Base-by-base conservation (phyloP, 2,329 filamentous ascomycete genomes). In the Venturiaceae sp. region DNA sequence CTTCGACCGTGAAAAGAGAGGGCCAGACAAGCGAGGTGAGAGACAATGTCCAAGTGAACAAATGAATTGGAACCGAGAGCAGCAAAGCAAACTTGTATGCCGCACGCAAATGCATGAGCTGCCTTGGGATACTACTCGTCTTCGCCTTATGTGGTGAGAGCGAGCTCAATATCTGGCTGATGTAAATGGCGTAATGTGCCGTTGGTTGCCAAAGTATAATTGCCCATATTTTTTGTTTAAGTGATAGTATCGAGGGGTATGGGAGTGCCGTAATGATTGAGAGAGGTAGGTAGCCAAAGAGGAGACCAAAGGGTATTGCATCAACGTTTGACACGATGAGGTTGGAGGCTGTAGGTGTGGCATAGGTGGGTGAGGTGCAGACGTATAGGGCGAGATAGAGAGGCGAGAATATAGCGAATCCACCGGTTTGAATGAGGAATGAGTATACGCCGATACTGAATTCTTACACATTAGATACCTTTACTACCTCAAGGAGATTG, bases 61-160 rank as follows among this genome's bases (percentile, higher is more conserved):
- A 14, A 16, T 57, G 55, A 13, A 14, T 32, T 5, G 44, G 39
- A 2, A 50, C 44, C 14, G 55, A 4, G n/a, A 57, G 5, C 9
- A 36, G 28, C 26, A 57, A 32, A 3, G 26, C 55, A 36, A 52
- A 57, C 23, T 57, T 57, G 44, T 57, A 57, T 11, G 39, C 55
- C 9, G 36, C 39, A 23, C 55, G 39, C 36, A 57, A 33, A 7
- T 50, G 36, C 30, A 44, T 19, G 9, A 57, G 14, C 9, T 57
- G 55, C 52, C 32, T 11, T n/a, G 23, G 21, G 6, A 47, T 23
- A 39, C 39, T 46, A 23, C 33, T 47, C 19, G 30, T 57, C 19
- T 39, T 47, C 7, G 16, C 16, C 28, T 56, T 56, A 21, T 39
- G 55, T 8, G 39, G 55, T 21, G 36, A 52, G 11, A 34, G 5